These are phyloP conservation scores for Abrus precatorius DNA, from an alignment of 306 rosid genomes.

Conservation along the genomic window DNA sequence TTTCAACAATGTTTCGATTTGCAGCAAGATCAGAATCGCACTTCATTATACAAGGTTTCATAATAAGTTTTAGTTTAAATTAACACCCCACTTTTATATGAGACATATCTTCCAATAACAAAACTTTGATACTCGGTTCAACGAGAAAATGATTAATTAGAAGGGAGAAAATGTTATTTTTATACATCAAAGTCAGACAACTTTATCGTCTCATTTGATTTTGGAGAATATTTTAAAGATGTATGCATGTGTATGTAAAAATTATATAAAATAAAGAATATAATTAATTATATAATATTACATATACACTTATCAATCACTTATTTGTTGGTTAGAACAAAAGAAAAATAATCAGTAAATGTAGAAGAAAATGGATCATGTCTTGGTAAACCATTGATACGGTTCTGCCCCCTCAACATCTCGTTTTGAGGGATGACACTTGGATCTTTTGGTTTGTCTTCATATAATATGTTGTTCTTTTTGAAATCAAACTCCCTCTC, in stretches of 20 bases:
- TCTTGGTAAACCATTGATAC: not conserved
- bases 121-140: not conserved
- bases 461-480: constrained; percentile 35
- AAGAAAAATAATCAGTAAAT: not conserved
- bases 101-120: not conserved
- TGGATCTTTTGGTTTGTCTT: constrained; percentile 58
- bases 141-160: no score
- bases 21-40: not conserved
- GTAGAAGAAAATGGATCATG: not conserved
- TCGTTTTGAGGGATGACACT: constrained; percentile 44
- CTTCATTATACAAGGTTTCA: not conserved
- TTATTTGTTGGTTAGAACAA: not conserved
- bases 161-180: no score
- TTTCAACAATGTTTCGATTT: not conserved
- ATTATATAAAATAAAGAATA: no score
- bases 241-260: no score
- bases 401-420: constrained; percentile 25
- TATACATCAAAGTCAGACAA: no score
- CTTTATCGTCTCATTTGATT: no score
- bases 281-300: no score
- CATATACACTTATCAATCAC: not conserved
- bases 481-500: constrained; percentile 41
- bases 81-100: not conserved
- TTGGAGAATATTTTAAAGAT: no score
- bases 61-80: not conserved